A percentile compares a stretch with the other conserved stretches of the same genome.
These are phyloP conservation scores for Rhodotorula glutinis DNA, from an alignment of 1,284 basidiomycete species.

Conservation along the genomic window DNA sequence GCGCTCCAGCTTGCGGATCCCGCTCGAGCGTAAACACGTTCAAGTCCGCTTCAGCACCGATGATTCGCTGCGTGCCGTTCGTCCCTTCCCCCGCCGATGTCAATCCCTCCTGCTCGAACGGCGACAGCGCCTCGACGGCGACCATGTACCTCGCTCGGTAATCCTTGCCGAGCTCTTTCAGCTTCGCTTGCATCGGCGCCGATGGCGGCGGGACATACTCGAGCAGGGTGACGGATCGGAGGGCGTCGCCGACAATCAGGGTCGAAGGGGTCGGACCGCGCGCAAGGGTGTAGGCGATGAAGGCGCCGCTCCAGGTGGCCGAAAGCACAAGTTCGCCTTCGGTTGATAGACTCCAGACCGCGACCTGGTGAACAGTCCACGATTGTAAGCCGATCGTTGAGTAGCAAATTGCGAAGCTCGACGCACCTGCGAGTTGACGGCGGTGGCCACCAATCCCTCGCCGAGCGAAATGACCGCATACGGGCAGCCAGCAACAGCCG, in stretches of 20 bases:
- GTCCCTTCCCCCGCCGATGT: conserved; percentile 3
- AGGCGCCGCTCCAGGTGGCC: conserved; percentile 43
- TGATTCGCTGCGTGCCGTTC: not conserved
- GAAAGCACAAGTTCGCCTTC: conserved; percentile 17
- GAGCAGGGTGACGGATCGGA: conserved; percentile 74
- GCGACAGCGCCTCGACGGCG: conserved; percentile 63
- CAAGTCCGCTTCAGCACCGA: conserved; percentile 59
- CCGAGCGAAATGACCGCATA: conserved; percentile 33
- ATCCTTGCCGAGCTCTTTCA: conserved; percentile 68
- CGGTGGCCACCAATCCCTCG: conserved; percentile 31
- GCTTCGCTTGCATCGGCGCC: conserved; percentile 41
- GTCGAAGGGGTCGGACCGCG: conserved; percentile 54
- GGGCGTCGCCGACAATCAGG: conserved; percentile 69
- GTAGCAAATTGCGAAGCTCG: no score
- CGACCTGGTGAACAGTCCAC: conserved; percentile 5
- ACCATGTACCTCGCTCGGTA: conserved; percentile 68
- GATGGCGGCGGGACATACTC: conserved; percentile 50
- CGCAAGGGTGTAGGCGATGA: conserved; percentile 53
- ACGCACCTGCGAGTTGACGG: conserved; percentile 40
- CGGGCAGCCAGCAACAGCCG: conserved; percentile 33
- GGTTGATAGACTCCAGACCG: not conserved
- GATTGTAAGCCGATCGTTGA: no score
- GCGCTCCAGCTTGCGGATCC: conserved; percentile 32
- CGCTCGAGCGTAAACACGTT: conserved; percentile 65
- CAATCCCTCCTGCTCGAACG: conserved; percentile 35